phyloP scores from a whole-genome alignment of 108 stramenopile genomes.

The Nitzschia putrida region DNA sequence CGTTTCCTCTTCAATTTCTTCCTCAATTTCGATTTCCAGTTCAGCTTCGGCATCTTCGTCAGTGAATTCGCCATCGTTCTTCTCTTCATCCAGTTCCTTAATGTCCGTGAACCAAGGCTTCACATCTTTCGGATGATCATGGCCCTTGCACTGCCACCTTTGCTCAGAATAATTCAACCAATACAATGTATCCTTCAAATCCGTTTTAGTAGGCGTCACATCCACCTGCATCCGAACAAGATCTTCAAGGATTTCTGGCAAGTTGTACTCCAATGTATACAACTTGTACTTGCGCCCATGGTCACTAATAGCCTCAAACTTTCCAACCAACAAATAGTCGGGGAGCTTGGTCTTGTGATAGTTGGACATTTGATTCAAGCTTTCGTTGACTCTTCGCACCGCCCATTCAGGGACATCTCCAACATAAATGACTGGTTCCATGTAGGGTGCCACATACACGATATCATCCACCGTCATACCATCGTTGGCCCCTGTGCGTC shows the following conservation, averaged over 20 bases:
- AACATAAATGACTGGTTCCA: constrained; percentile 52
- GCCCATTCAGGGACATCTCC: constrained; percentile 38
- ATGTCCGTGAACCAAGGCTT: constrained; percentile 30
- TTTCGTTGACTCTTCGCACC: constrained; percentile 31
- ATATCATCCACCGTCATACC: constrained; percentile 63
- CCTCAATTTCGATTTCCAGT: constrained; percentile 11
- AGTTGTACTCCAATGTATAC: constrained; percentile 32
- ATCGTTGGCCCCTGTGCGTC: constrained; percentile 30
- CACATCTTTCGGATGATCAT: constrained; percentile 6
- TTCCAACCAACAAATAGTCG: constrained; percentile 28
- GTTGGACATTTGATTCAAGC: constrained; percentile 17
- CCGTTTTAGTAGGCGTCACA: constrained; percentile 7
- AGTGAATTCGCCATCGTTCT: background rate
- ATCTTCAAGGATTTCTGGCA: constrained; percentile 28
- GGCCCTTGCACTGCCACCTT: constrained; percentile 20
- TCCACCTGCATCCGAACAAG: constrained; percentile 19
- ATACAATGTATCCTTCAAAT: constrained; percentile 18
- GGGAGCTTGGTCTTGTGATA: constrained; percentile 20
- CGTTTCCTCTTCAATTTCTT: background rate
- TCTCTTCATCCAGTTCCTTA: constrained; percentile 30
- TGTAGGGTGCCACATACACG: constrained; percentile 53
- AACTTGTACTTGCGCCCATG: constrained; percentile 21
- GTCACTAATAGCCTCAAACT: constrained; percentile 14
- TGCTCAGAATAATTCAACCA: constrained; percentile 38
- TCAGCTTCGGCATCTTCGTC: constrained; percentile 23